Conservation (phyloP, 208 protist species). For the Novymonas esmeraldas region DNA sequence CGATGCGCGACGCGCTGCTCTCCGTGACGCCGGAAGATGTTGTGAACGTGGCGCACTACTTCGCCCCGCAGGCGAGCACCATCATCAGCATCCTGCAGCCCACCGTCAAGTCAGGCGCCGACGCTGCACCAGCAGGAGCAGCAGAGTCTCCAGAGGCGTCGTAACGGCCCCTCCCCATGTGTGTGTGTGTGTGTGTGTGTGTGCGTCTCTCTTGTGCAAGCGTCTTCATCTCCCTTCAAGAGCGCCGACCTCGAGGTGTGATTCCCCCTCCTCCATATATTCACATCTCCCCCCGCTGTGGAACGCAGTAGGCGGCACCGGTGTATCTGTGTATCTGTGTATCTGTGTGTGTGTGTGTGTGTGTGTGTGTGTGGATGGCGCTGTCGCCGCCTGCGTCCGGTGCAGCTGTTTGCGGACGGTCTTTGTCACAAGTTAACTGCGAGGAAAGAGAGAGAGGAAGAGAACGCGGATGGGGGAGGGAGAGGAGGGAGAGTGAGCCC, state of each 20-base stretch:
- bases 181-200: constrained; percentile 3
- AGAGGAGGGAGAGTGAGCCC: no score
- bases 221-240: background rate
- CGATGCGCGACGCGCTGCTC: constrained; percentile 77
- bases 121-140: no score
- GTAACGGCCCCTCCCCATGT: background rate
- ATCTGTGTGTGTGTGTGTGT: background rate
- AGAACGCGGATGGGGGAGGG: no score
- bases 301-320: no score
- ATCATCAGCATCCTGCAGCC: constrained; percentile 42
- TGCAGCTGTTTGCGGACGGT: background rate
- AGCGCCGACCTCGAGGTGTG: background rate
- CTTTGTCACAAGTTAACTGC: background rate
- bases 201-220: background rate
- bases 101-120: constrained; percentile 5
- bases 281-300: no score
- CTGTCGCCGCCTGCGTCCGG: no score
- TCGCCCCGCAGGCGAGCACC: constrained; percentile 29
- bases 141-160: background rate
- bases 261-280: background rate
- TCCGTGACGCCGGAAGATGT: constrained; percentile 69
- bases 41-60: constrained; percentile 59
- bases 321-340: background rate
- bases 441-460: no score
- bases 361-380: constrained; percentile 4